Evolutionary conservation across 306 rosid genomes (phyloP), one percentile per base, ranked within the genome.

Genomic region (Lathyrus sativus): DNA sequence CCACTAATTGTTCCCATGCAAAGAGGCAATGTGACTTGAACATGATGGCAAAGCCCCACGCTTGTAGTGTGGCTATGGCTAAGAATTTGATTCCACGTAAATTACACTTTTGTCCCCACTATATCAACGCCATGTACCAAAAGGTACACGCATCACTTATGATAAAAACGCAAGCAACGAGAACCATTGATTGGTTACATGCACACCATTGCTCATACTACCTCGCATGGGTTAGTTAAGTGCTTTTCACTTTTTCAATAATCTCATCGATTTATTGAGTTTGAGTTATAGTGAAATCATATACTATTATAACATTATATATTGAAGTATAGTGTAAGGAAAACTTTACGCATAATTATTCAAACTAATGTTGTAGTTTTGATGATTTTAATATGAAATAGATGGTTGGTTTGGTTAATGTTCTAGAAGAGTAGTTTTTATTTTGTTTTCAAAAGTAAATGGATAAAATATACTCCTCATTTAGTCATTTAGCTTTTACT

Each of bases 11-110:
- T 61, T 61, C 38, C 79, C 87, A 84, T 83, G 86, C 80, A 41
- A 62, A 38, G 73, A 58, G 65, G 70, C 79, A 45, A 77, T 85
- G 76, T 88, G 87, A 74, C 58, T 74, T 35, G 9, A 48, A 67
- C 62, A 88, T 91, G 81, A 91, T 91, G 75, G 79, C 72, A 44
- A 71, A 74, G 61, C 26, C 64, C 82, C 92, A 86, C 87, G 96
- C 92, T 78, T 75, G 15, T 35, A 35, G 39, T 22, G 44, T 79
- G 84, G 79, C 73, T 71, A 1, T 26, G 58, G 19, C 22, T 63
- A 44, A 12, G 38, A 35, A 44, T 35, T 62, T 29, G 15, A 28
- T 55, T 71, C 42, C 39, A 77, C 73, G 49, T 46, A 71, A 71
- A 71, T 64, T 68, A 76, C 79, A 15, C 61, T 79, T 77, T 74